Percentiles rank a stretch among this genome's conserved stretches.
phyloP scores from a whole-genome alignment of 345 rosid species.

The Schrenkiella parvula region DNA sequence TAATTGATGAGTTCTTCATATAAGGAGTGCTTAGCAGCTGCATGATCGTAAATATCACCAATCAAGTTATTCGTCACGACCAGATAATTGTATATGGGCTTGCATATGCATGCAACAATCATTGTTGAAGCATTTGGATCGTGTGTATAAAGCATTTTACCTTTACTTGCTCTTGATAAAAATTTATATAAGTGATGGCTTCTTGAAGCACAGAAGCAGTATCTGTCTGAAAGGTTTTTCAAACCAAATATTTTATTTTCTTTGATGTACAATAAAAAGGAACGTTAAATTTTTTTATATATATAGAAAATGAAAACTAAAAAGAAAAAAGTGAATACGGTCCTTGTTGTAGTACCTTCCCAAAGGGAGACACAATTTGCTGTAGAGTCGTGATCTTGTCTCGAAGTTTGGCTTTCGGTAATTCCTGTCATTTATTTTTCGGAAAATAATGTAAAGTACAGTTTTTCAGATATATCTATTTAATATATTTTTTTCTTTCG shows the following conservation, averaged over 20 bases:
- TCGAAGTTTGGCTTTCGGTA: constrained; percentile 79
- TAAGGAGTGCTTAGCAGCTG: constrained; percentile 79
- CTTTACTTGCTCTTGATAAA: constrained; percentile 81
- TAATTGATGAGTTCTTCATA: constrained; percentile 58
- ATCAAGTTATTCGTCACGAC: constrained; percentile 1
- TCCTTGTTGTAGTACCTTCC: constrained; percentile 52
- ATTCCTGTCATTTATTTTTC: constrained; percentile 36
- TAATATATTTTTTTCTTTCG: not conserved
- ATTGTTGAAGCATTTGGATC: not conserved
- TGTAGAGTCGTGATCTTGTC: constrained; percentile 88
- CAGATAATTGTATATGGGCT: not conserved
- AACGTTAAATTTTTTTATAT: not conserved
- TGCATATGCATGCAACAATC: not conserved
- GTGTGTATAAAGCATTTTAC: constrained; percentile 28
- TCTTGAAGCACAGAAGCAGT: constrained; percentile 86
- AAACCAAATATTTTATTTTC: not conserved
- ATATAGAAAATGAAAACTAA: not conserved
- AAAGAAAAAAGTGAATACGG: not conserved
- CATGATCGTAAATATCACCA: constrained; percentile 10
- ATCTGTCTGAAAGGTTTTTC: constrained; percentile 59
- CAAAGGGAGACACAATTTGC: constrained; percentile 97
- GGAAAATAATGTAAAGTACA: not conserved
- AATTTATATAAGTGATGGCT: constrained; percentile 72
- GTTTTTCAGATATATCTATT: not conserved
- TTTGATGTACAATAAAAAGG: not conserved